Percentiles rank a stretch among this genome's conserved stretches.
Evolutionary conservation across 768 basidiomycete species (phyloP).

Genomic region (Crucibulum laeve): DNA sequence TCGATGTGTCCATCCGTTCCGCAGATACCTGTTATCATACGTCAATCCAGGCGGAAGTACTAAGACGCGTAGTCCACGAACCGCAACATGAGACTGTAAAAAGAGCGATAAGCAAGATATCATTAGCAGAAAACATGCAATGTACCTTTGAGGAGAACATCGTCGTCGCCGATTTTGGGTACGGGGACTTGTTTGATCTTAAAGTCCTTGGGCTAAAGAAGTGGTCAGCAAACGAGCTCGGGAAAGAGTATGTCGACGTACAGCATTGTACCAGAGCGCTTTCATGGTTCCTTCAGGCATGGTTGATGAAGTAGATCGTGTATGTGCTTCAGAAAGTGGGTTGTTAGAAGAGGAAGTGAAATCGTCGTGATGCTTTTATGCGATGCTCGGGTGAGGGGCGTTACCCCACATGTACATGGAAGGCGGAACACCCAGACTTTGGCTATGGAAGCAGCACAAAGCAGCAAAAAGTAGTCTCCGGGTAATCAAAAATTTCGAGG

Average conservation of each 20-base stretch:
- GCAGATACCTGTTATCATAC: constrained; percentile 33
- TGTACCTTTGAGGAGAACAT: constrained; percentile 57
- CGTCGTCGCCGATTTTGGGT: constrained; percentile 47
- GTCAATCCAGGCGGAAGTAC: background rate
- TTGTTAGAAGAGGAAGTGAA: background rate
- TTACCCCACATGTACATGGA: too few species aligned
- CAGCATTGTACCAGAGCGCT: constrained; percentile 61
- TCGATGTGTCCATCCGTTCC: constrained; percentile 55
- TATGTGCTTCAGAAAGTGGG: background rate
- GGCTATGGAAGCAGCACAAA: too few species aligned
- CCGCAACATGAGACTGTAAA: constrained; percentile 35
- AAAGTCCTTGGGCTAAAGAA: constrained; percentile 40
- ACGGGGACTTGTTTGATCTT: constrained; percentile 48
- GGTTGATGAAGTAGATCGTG: constrained; percentile 5
- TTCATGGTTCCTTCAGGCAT: constrained; percentile 59
- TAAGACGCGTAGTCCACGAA: background rate
- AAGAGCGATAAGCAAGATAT: constrained; percentile 8
- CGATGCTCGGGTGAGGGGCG: too few species aligned
- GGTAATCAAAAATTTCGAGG: background rate
- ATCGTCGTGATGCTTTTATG: background rate
- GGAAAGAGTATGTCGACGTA: constrained; percentile 20
- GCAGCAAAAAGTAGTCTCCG: background rate
- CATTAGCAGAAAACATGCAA: background rate
- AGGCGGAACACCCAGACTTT: too few species aligned
- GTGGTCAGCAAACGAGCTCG: background rate